Base-by-base conservation (phyloP, 805 yeast genomes). In the Yamadazyma kitorensis region DNA sequence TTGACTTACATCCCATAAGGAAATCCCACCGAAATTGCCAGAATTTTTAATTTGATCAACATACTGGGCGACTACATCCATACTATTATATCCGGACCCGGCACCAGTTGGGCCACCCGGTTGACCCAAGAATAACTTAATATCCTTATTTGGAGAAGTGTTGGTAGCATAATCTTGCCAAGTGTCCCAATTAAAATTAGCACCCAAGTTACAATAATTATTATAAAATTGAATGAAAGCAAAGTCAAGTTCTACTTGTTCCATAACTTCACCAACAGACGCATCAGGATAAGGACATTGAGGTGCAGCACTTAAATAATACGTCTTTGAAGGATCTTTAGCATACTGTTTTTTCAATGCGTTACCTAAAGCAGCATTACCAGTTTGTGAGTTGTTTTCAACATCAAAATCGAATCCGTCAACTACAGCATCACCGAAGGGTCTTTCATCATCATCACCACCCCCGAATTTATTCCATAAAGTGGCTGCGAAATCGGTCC, bases 331-430 rank as follows among this genome's bases (percentile, higher is more conserved):
- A 21, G 54, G n/a, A 34, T 57, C 63, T 12, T 47, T 34, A 5
- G 44, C 44, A 29, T 40, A 56, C 21, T 43, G 41, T 13, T 35
- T 37, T 43, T 53, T 49, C 27, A 59, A 52, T 15, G 38, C 53
- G 0, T 55, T 74, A 17, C 66, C 74, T 37, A 75, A 59, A 4
- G 76, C 76, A 23, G 77, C 74, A 51, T 81, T 83, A n/a, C 95
- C 96, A 1, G 67, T 63, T 32, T 72, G 68, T 37, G 68, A 57
- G 33, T 66, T 68, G 53, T 76, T 72, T 55, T 86, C 89, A 44
- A 78, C 64, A 53, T 88, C 96, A 41, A 77, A 71, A 48, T 85
- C 80, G 54, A 89, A 88, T 1, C 96, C 96, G 52, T 91, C 96
- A 20, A 85, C 64, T 29, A 87, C 74, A 6, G 89, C 68, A 47